These are phyloP conservation scores for Fusarium tjaetaba DNA, from an alignment of 2,329 filamentous ascomycete genomes.

Conservation along the genomic window DNA sequence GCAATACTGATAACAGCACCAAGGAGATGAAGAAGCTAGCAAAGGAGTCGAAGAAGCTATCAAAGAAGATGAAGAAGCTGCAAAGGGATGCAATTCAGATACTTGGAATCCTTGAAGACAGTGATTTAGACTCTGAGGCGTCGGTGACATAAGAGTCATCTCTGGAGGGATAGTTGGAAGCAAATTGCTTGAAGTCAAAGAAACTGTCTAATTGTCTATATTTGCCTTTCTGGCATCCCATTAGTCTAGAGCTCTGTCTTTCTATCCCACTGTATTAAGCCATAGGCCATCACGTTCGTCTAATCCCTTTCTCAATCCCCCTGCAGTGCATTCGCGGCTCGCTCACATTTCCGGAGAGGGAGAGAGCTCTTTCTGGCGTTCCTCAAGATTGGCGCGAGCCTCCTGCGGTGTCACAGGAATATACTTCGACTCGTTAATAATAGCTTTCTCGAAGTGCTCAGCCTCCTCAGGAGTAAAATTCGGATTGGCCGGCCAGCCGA, in stretches of 20 bases:
- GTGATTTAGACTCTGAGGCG: too few species aligned
- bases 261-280: too few species aligned
- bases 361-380: background rate
- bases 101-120: too few species aligned
- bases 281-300: too few species aligned
- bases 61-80: too few species aligned
- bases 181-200: too few species aligned
- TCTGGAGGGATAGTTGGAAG: background rate
- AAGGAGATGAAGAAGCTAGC: too few species aligned
- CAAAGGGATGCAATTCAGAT: too few species aligned
- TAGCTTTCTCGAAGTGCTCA: rapidly evolving
- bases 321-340: rapidly evolving
- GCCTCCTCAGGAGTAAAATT: rapidly evolving
- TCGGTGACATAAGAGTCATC: too few species aligned
- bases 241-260: background rate
- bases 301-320: background rate
- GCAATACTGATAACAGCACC: background rate
- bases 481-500: background rate
- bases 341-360: background rate
- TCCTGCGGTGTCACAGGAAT: background rate
- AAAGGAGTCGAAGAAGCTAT: too few species aligned
- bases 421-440: background rate
- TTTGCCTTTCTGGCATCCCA: background rate
- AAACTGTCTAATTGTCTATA: background rate
- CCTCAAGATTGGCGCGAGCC: background rate